phyloP scores from a whole-genome alignment of 805 yeast species.

The Suhomyces xylopsoci region DNA sequence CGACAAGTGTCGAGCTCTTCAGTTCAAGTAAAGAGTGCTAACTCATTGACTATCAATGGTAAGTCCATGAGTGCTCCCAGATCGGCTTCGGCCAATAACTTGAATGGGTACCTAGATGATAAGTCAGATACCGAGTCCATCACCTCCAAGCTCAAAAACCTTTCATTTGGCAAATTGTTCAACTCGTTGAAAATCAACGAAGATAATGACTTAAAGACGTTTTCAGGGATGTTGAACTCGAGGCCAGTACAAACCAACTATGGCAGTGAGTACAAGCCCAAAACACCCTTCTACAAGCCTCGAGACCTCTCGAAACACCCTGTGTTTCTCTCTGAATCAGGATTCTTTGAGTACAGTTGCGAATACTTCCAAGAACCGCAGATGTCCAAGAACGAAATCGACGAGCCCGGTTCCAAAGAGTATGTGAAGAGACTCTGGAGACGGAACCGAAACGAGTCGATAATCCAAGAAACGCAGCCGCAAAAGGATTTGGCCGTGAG shows the following conservation, averaged over 20 bases:
- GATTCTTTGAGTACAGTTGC: slow-evolving; percentile 70
- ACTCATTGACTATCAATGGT: slow-evolving; percentile 28
- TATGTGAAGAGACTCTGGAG: slow-evolving; percentile 84
- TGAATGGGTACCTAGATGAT: slow-evolving; percentile 14
- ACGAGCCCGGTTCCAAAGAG: slow-evolving; percentile 89
- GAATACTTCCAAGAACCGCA: slow-evolving; percentile 98
- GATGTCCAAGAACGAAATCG: slow-evolving; percentile 76
- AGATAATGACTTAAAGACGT: slow-evolving; percentile 37
- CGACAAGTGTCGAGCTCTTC: slow-evolving; percentile 25
- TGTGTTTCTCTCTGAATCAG: slow-evolving; percentile 54
- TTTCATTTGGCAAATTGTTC: slow-evolving; percentile 35
- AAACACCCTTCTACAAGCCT: slow-evolving; percentile 51
- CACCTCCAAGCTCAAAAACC: slow-evolving; percentile 29
- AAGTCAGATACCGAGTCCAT: slow-evolving; percentile 30
- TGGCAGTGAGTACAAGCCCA: slow-evolving; percentile 50
- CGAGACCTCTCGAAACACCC: slow-evolving; percentile 36
- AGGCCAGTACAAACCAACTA: slow-evolving; percentile 36
- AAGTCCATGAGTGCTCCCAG: slow-evolving; percentile 22
- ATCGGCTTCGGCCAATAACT: slow-evolving; percentile 24
- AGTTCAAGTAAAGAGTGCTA: slow-evolving; percentile 17
- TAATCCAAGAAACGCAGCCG: slow-evolving; percentile 84
- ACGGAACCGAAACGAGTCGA: slow-evolving; percentile 80
- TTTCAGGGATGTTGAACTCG: slow-evolving; percentile 34
- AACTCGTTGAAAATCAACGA: slow-evolving; percentile 39
- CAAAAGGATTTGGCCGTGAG: slow-evolving; percentile 79